These are phyloP conservation scores for Talaromyces proteolyticus DNA, from an alignment of 495 filamentous ascomycete genomes.

Conservation along the genomic window DNA sequence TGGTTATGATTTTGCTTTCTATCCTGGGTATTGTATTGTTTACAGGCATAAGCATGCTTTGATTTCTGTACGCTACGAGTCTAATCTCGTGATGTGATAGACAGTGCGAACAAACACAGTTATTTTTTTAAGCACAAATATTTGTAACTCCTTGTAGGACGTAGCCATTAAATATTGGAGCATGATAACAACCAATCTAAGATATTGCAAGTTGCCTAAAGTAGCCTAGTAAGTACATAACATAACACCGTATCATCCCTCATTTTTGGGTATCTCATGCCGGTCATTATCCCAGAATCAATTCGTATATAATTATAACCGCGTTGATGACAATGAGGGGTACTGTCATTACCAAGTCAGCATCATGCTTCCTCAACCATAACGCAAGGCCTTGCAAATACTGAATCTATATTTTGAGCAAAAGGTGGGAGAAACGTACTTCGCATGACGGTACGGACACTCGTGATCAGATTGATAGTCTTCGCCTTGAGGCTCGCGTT, in stretches of 20 bases:
- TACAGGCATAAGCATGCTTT: not conserved
- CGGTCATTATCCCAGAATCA: constrained; percentile 68
- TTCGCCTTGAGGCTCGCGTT: constrained; percentile 78
- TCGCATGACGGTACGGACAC: constrained; percentile 89
- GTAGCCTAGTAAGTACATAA: no score
- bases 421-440: constrained; percentile 56
- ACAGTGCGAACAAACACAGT: no score
- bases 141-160: no score
- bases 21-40: not conserved
- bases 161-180: no score
- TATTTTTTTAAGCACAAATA: no score
- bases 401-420: constrained; percentile 3
- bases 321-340: constrained; percentile 91
- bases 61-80: no score
- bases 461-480: constrained; percentile 81
- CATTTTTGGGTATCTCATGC: not conserved
- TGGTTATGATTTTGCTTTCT: no score
- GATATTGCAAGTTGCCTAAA: no score
- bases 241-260: not conserved
- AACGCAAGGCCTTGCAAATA: not conserved
- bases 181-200: no score
- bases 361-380: constrained; percentile 9
- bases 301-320: constrained; percentile 81
- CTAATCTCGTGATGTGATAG: no score
- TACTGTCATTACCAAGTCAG: constrained; percentile 48